These are phyloP conservation scores for Dissoconium aciculare DNA, from an alignment of 2,329 filamentous ascomycete species.

Conservation along the genomic window DNA sequence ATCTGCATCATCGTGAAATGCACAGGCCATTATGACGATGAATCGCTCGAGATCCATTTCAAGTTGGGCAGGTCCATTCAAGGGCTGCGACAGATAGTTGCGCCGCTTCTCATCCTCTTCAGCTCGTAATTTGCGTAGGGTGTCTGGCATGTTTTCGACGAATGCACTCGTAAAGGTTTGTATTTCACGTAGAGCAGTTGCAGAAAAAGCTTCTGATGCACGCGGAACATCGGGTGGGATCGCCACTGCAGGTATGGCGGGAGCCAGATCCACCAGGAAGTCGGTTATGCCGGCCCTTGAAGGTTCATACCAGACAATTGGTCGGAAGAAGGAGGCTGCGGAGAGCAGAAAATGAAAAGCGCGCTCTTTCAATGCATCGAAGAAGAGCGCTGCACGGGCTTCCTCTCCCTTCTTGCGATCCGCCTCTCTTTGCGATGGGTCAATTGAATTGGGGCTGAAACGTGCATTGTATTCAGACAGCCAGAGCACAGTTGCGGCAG, in stretches of 20 bases:
- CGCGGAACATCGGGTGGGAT: constrained; percentile 40
- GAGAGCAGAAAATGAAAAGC: constrained; percentile 85
- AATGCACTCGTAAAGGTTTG: constrained; percentile 83
- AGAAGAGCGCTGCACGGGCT: constrained; percentile 56
- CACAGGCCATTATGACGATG: constrained; percentile 78
- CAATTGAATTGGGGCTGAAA: constrained; percentile 28
- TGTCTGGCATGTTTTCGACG: constrained; percentile 88
- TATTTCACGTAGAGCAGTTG: constrained; percentile 60
- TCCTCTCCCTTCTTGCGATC: constrained; percentile 45
- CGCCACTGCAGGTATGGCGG: constrained; percentile 40
- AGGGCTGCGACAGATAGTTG: constrained; percentile 27
- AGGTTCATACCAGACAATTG: constrained; percentile 75
- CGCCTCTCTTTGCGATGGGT: constrained; percentile 39
- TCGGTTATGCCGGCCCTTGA: constrained; percentile 68
- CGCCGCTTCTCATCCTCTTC: constrained; percentile 78
- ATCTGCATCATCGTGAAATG: constrained; percentile 73
- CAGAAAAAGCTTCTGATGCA: constrained; percentile 58
- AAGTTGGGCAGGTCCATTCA: constrained; percentile 22
- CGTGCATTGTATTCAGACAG: constrained; percentile 83
- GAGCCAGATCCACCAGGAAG: constrained; percentile 68
- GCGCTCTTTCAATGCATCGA: constrained; percentile 61
- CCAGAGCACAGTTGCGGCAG: constrained; percentile 72
- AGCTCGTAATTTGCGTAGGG: constrained; percentile 66
- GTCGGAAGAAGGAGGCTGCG: constrained; percentile 65
- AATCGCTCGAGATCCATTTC: constrained; percentile 64